These are phyloP conservation scores for Plasmodium gallinaceum DNA, from an alignment of 169 alveolate species.

Conservation along the genomic window DNA sequence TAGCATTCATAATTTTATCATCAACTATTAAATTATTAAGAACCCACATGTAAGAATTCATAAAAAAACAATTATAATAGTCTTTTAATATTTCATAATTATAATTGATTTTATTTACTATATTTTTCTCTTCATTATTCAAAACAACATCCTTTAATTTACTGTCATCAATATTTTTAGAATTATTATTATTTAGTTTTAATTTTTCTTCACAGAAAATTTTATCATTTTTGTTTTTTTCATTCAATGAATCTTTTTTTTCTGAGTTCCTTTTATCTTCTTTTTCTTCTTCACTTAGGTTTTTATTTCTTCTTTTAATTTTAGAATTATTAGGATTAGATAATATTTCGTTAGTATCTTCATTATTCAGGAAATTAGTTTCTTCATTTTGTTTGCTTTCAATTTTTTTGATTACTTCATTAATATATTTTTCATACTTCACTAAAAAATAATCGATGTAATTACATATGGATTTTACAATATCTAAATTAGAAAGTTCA, in stretches of 20 bases:
- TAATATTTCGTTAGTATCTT: neutral
- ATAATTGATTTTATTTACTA: conserved; percentile 50
- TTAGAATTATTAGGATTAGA: neutral
- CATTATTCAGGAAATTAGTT: neutral
- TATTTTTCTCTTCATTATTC: conserved; percentile 53
- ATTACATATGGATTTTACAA: conserved; percentile 89
- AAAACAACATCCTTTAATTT: neutral
- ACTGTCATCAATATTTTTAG: neutral
- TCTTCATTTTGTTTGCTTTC: conserved; percentile 77
- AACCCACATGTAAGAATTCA: conserved; percentile 96
- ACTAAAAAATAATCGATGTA: conserved; percentile 90
- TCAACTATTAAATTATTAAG: conserved; percentile 94
- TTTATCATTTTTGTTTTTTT: neutral
- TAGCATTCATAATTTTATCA: conserved; percentile 88
- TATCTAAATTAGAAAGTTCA: conserved; percentile 92
- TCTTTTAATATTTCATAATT: conserved; percentile 92
- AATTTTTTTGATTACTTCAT: conserved; percentile 83
- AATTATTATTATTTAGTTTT: neutral
- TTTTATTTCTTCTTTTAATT: neutral
- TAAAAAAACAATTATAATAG: conserved; percentile 94
- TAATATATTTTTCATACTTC: conserved; percentile 86
- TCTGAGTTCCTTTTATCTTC: neutral
- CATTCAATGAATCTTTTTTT: neutral
- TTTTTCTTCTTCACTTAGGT: neutral
- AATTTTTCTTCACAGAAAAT: neutral